phyloP scores from a whole-genome alignment of 163 green algal species.

The Scenedesmus sp. region DNA sequence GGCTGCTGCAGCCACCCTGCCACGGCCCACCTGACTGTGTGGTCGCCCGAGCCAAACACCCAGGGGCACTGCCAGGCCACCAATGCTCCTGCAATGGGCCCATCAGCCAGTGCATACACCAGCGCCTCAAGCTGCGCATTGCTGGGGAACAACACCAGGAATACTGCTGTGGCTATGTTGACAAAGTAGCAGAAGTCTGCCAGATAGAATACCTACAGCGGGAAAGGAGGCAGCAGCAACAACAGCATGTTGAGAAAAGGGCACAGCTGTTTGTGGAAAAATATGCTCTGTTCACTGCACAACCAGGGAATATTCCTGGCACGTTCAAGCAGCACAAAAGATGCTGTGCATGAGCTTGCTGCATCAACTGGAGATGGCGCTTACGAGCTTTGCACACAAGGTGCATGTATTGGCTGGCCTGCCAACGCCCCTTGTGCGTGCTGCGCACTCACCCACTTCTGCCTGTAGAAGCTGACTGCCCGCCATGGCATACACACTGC shows the following conservation, averaged over 20 bases:
- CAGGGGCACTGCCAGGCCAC: slow-evolving; percentile 83
- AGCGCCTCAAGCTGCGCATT: slow-evolving; percentile 54
- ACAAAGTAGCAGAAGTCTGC: slow-evolving; percentile 88
- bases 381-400: neutral
- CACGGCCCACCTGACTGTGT: slow-evolving; percentile 70
- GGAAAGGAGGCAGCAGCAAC: too few species aligned
- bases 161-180: slow-evolving; percentile 66
- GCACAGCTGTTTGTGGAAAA: neutral
- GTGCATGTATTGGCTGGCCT: neutral
- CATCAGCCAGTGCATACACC: slow-evolving; percentile 78
- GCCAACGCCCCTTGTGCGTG: neutral
- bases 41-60: slow-evolving; percentile 72
- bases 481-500: slow-evolving; percentile 54
- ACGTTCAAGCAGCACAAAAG: too few species aligned
- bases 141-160: slow-evolving; percentile 61
- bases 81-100: slow-evolving; percentile 77
- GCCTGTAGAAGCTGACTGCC: slow-evolving; percentile 33
- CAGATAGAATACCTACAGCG: slow-evolving; percentile 71
- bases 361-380: neutral
- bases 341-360: neutral
- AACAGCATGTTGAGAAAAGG: neutral
- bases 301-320: neutral
- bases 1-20: too few species aligned
- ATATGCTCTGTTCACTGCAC: neutral
- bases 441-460: slow-evolving; percentile 39